A percentile compares a stretch with the other conserved stretches of the same genome.
Conservation (phyloP, 768 basidiomycete genomes). For the Hypholoma fasciculare region DNA sequence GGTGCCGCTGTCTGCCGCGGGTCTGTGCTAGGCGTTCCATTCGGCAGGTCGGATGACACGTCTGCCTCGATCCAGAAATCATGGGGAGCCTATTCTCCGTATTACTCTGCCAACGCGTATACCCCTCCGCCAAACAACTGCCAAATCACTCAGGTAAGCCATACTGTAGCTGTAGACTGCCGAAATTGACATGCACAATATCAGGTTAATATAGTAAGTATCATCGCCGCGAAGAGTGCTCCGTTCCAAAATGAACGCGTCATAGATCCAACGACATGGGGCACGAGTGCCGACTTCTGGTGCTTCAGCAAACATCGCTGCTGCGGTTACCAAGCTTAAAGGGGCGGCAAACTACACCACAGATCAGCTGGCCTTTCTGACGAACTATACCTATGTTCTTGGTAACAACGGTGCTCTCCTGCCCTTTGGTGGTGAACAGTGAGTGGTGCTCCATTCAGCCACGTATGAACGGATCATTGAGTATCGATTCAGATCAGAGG, state of each 20-base stretch:
- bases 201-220: constrained; percentile 6
- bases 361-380: constrained; percentile 54
- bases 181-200: not conserved
- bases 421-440: constrained; percentile 70
- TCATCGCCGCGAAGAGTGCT: not conserved
- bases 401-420: constrained; percentile 55
- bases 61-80: not conserved
- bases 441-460: constrained; percentile 15
- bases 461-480: not conserved
- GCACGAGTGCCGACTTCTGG: constrained; percentile 70
- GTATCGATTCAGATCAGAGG: constrained; percentile 27
- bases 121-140: constrained; percentile 4
- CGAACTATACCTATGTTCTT: constrained; percentile 57
- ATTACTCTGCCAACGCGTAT: not conserved
- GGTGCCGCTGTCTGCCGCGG: not conserved
- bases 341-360: constrained; percentile 45
- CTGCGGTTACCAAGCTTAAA: constrained; percentile 55
- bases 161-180: not conserved
- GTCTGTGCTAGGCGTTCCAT: not conserved
- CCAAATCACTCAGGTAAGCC: not conserved
- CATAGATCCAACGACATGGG: constrained; percentile 78
- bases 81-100: not conserved
- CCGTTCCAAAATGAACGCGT: not conserved
- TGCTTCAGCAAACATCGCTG: constrained; percentile 40
- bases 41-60: not conserved